Conservation (phyloP, 2,329 filamentous ascomycete genomes). For the Colletotrichum orbiculare region DNA sequence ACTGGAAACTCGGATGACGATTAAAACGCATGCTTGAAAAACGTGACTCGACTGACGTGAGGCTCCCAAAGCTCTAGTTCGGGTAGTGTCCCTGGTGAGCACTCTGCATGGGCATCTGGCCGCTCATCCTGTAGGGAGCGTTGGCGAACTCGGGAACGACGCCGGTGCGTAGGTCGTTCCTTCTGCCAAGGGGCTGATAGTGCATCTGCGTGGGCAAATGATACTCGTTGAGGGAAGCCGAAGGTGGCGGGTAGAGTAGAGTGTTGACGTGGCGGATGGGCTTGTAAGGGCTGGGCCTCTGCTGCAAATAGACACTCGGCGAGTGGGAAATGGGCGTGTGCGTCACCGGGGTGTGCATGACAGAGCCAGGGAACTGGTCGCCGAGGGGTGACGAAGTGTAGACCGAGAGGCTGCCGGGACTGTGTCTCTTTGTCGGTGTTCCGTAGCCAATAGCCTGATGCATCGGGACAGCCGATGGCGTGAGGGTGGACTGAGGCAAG, state of each 20-base stretch:
- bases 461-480: constrained; percentile 30
- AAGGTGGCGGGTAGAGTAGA: constrained; percentile 87
- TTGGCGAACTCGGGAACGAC: constrained; percentile 72
- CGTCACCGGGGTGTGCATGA: constrained; percentile 65
- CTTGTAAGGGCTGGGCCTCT: constrained; percentile 91
- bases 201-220: constrained; percentile 80
- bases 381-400: constrained; percentile 77
- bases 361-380: constrained; percentile 66
- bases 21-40: not conserved
- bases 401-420: constrained; percentile 60
- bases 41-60: constrained; percentile 2
- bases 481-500: constrained; percentile 35
- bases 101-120: constrained; percentile 33
- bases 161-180: constrained; percentile 74
- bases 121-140: constrained; percentile 23
- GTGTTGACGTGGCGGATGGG: constrained; percentile 91
- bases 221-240: constrained; percentile 81
- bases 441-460: constrained; percentile 54
- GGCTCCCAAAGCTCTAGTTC: constrained; percentile 45
- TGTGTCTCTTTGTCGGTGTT: constrained; percentile 65
- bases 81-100: constrained; percentile 47
- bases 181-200: constrained; percentile 80
- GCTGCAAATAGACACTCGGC: constrained; percentile 86
- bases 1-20: constrained; percentile 6
- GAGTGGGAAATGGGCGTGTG: constrained; percentile 81